These are phyloP conservation scores for Vanilla planifolia DNA, from an alignment of 106 monocot species.

Conservation along the genomic window DNA sequence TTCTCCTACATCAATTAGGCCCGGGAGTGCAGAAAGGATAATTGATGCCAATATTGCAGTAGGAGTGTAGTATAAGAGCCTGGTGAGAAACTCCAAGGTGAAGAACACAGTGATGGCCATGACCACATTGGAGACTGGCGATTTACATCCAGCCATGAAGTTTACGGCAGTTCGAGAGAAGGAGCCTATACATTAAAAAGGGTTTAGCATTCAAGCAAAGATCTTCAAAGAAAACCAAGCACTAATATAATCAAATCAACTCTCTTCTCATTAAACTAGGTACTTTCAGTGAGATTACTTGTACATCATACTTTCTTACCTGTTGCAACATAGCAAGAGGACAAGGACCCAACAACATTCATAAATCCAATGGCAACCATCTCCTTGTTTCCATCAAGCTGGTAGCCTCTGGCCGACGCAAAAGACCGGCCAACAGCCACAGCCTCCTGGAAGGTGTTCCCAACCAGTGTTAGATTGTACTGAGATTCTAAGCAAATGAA, in stretches of 20 bases:
- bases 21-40: conserved; percentile 62
- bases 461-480: not conserved
- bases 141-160: conserved; percentile 63
- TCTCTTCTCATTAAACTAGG: too few relatives aligned
- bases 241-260: not conserved
- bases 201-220: not conserved
- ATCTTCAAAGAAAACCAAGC: not conserved
- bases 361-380: conserved; percentile 88
- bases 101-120: conserved; percentile 58
- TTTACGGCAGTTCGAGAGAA: conserved; percentile 73
- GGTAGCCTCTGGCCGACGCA: conserved; percentile 64
- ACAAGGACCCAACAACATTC: conserved; percentile 78
- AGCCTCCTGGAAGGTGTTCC: conserved; percentile 55
- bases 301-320: conserved; percentile 19
- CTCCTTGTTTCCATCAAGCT: conserved; percentile 84
- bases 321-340: conserved; percentile 89
- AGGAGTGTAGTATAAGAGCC: conserved; percentile 62
- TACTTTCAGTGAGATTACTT: not conserved
- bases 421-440: conserved; percentile 83
- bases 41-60: conserved; percentile 56
- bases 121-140: conserved; percentile 60
- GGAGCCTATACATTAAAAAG: conserved; percentile 31
- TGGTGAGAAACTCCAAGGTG: conserved; percentile 43
- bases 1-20: conserved; percentile 52
- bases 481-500: not conserved